Evolutionary conservation across 805 yeast species (phyloP), one percentile per base, ranked within the genome.

Genomic region (Ogataea methanolica): DNA sequence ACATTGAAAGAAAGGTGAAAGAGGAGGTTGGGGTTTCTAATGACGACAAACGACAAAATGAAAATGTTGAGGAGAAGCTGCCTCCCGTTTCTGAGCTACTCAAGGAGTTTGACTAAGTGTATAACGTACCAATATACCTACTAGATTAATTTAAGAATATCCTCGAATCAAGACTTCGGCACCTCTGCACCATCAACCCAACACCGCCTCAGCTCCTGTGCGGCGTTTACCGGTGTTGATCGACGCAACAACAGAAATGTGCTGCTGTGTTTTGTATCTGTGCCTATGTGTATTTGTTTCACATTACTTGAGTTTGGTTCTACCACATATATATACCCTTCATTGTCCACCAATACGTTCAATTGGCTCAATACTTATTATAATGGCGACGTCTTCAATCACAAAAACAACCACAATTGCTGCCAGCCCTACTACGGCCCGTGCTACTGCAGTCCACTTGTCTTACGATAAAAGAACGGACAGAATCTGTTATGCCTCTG

Each of bases 401-500:
- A 45, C 39, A 12, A 51, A 49, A 17, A 49, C 58, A 5, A 53
- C 47, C 19, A 67, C 72, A 8, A 75, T 78, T 66, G 88, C 96
- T 2, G 90, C 97, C 2, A 83, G 83, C 54, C 98, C 98, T 0
- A 55, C 79, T 22, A 90, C 99, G 2, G 64, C 74, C 41, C 76
- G 91, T 55, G 95, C 83, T 17, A 79, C 75, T 45, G 72, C 85
- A 11, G 81, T 85, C 4, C 90, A 82, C 54, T 65, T 92, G 38
- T 81, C 96, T 1, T 90, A 86, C 63, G 96, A 91, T 63, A 60
- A 75, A 21, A 72, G 75, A 47, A 71, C 84, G 35, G 81, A 86
- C 55, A 69, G 92, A 50, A 71, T 94, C 44, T 95, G 85, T 1
- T 94, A 92, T 61, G 82, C 94, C 11, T 68, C 83, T 51, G 96